Conservation (phyloP, 2,329 filamentous ascomycete species). For the Botryotinia globosa region DNA sequence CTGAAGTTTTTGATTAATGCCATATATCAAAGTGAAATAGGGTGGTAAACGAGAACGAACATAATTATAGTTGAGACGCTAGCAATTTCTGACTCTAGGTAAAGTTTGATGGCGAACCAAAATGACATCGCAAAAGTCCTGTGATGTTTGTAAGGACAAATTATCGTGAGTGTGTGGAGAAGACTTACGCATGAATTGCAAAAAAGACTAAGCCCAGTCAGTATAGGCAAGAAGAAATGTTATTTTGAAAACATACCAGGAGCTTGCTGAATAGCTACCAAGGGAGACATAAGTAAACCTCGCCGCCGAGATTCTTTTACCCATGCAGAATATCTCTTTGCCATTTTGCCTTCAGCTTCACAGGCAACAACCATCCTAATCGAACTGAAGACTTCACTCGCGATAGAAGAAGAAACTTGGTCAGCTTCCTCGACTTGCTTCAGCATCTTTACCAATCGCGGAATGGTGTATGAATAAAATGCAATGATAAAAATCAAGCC, state of each 20-base stretch:
- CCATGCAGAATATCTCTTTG: constrained; percentile 52
- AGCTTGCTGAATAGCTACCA: constrained; percentile 48
- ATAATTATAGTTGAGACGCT: constrained; percentile 55
- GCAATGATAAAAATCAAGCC: constrained; percentile 54
- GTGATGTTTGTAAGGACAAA: constrained; percentile 34
- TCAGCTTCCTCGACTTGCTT: constrained; percentile 50
- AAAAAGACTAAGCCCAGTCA: constrained; percentile 6
- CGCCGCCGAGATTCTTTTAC: constrained; percentile 49
- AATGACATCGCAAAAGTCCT: constrained; percentile 57
- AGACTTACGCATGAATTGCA: constrained; percentile 23
- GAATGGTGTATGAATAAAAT: constrained; percentile 50
- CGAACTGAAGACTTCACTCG: constrained; percentile 58
- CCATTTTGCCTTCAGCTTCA: constrained; percentile 56
- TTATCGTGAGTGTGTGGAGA: background rate
- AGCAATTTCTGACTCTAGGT: constrained; percentile 42
- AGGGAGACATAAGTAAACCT: constrained; percentile 18
- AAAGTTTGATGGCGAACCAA: constrained; percentile 59
- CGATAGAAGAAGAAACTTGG: constrained; percentile 55
- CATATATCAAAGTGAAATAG: background rate
- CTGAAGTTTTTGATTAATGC: constrained; percentile 43
- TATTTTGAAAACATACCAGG: constrained; percentile 32
- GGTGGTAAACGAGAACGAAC: constrained; percentile 40
- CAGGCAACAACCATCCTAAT: constrained; percentile 63
- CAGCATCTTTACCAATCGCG: constrained; percentile 54
- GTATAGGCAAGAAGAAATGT: background rate